Conservation (phyloP, 345 rosid species). For the Corymbia maculata region DNA sequence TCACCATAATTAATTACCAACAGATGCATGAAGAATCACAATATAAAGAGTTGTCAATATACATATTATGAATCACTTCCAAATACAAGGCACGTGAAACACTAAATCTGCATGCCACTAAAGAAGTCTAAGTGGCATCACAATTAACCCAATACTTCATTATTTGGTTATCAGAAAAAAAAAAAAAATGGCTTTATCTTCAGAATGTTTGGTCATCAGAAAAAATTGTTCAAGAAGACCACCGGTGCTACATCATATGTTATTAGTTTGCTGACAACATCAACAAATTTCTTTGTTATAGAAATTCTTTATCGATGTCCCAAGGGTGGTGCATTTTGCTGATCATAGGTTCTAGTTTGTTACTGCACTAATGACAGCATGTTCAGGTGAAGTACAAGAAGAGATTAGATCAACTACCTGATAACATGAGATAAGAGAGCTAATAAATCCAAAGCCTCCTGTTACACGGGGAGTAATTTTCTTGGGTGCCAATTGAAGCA, state of each 20-base stretch:
- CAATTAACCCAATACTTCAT: background rate
- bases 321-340: background rate
- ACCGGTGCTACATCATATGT: background rate
- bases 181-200: background rate
- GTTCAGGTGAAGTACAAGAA: background rate
- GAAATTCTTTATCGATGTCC: background rate
- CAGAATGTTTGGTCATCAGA: background rate
- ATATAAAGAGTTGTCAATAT: background rate
- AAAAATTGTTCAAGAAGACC: background rate
- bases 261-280: background rate
- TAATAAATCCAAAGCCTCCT: slow-evolving; percentile 72
- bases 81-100: background rate
- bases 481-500: slow-evolving; percentile 82
- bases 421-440: slow-evolving; percentile 89
- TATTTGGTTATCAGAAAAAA: background rate
- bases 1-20: background rate
- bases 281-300: background rate
- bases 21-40: background rate
- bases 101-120: background rate
- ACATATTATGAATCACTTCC: background rate
- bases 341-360: background rate
- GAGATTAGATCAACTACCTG: slow-evolving; percentile 42
- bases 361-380: background rate
- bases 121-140: background rate
- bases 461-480: slow-evolving; percentile 84